Conservation (phyloP, 257 asterid species). For the Capsicum chinense region DNA sequence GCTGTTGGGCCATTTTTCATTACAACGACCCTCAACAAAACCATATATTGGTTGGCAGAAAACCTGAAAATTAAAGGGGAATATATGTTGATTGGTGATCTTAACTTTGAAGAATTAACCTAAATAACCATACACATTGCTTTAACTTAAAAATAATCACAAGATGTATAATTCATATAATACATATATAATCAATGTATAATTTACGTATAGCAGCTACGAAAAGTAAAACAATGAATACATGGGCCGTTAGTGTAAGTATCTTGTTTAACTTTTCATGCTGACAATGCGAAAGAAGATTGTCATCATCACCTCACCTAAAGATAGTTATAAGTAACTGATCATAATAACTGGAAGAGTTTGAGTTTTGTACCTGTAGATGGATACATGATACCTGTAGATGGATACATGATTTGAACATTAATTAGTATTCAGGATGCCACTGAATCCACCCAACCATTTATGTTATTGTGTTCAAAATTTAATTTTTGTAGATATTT, state of each 20-base stretch:
- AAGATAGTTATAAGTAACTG: background rate
- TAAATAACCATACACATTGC: background rate
- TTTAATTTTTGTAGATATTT: background rate
- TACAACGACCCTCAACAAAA: slow-evolving; percentile 36
- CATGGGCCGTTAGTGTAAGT: background rate
- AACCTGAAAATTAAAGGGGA: slow-evolving; percentile 28
- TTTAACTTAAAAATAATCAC: too few relatives aligned
- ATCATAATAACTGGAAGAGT: background rate
- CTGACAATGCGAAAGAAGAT: too few relatives aligned
- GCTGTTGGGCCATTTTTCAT: slow-evolving; percentile 27
- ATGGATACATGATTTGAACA: background rate
- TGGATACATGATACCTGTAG: background rate
- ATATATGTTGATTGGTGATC: background rate
- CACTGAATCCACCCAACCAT: background rate
- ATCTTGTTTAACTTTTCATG: too few relatives aligned
- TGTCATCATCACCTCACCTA: background rate
- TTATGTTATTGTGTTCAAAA: background rate
- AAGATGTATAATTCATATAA: background rate
- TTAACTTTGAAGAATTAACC: background rate
- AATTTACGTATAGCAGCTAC: background rate
- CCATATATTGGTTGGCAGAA: slow-evolving; percentile 44
- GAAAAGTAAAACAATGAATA: background rate
- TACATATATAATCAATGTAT: background rate
- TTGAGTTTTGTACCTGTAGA: background rate
- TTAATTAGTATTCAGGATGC: background rate